Base-by-base conservation (phyloP, 257 asterid species). In the Solanum neorickii region DNA sequence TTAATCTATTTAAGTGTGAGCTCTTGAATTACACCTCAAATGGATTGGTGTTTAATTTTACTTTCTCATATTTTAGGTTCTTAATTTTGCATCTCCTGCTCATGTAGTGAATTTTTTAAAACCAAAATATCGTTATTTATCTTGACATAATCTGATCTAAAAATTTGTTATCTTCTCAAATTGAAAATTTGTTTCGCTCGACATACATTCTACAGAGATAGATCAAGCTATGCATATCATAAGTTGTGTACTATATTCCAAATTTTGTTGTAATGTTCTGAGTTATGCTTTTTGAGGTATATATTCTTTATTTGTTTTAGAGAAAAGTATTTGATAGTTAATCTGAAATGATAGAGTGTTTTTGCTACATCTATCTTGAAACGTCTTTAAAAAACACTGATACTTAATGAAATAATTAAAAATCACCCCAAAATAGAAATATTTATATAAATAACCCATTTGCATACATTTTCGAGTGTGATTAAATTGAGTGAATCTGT, bases 361-460 rank as follows among this genome's bases (percentile, higher is more conserved):
- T 49, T 52, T 52, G 23, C 23, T 16, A 52, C 9, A 52, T 3
- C 9, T 1, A 52, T 0, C 4, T 0, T 9, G 4, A 2, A 52
- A 16, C 0, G 0, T 3, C 62, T 52, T 52, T 44, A 5, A 0
- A 52, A 52, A 52, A 52, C 0, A 16, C 9, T 16, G 0, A 16
- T 52, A 52, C 16, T 52, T 52, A 52, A 52, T 21, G 0, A 52
- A 0, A 16, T 0, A 21, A 6, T 16, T 52, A 2, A 2, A 52
- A 23, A 52, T 52, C 10, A 52, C 4, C 1, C 4, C 10, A 0
- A 52, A 52, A 52, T 0, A 0, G 0, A 52, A 3, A 52, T 0
- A 6, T 52, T 52, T 52, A 52, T 52, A 16, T 1, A 3, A 16
- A 6, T 0, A 16, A 16, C 2, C 60, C 60, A 52, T 52, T 49